Conservation (phyloP, 2,329 filamentous ascomycete genomes). For the Colletotrichum neosansevieriae region DNA sequence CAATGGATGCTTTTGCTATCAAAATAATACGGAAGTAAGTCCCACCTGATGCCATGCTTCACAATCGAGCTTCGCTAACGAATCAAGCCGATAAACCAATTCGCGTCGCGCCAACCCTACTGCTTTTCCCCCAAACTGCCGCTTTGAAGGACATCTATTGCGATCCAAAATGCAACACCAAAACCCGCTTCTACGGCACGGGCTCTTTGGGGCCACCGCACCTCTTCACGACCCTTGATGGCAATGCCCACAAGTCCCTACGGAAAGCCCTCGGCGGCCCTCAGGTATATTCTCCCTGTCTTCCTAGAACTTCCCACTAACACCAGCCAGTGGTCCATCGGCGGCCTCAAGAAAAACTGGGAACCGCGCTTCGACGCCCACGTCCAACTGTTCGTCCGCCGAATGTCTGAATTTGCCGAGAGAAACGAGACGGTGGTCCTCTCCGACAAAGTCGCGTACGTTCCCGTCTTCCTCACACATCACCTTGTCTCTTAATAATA, state of each 20-base stretch:
- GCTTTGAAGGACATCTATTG: slow-evolving; percentile 28
- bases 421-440: slow-evolving; percentile 13
- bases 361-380: slow-evolving; percentile 24
- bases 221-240: slow-evolving; percentile 22
- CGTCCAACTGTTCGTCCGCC: slow-evolving; percentile 16
- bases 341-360: slow-evolving; percentile 29
- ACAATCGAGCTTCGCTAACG: background rate
- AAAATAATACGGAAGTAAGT: slow-evolving; percentile 23
- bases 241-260: slow-evolving; percentile 8
- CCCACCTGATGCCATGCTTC: background rate
- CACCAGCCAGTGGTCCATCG: slow-evolving; percentile 13
- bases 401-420: slow-evolving; percentile 22
- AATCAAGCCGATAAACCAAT: slow-evolving; percentile 20
- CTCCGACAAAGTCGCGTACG: slow-evolving; percentile 29
- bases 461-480: too few relatives aligned
- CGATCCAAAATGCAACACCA: slow-evolving; percentile 27
- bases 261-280: slow-evolving; percentile 25
- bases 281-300: background rate
- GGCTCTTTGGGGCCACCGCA: slow-evolving; percentile 25
- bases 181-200: slow-evolving; percentile 12
- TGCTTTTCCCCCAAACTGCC: slow-evolving; percentile 22
- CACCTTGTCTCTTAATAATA: too few relatives aligned
- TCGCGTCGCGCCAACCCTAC: slow-evolving; percentile 16
- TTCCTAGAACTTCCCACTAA: background rate
- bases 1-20: slow-evolving; percentile 23